A percentile compares a stretch with the other conserved stretches of the same genome.
These are phyloP conservation scores for Colletotrichum sansevieriae DNA, from an alignment of 2,329 filamentous ascomycete genomes.

Conservation along the genomic window DNA sequence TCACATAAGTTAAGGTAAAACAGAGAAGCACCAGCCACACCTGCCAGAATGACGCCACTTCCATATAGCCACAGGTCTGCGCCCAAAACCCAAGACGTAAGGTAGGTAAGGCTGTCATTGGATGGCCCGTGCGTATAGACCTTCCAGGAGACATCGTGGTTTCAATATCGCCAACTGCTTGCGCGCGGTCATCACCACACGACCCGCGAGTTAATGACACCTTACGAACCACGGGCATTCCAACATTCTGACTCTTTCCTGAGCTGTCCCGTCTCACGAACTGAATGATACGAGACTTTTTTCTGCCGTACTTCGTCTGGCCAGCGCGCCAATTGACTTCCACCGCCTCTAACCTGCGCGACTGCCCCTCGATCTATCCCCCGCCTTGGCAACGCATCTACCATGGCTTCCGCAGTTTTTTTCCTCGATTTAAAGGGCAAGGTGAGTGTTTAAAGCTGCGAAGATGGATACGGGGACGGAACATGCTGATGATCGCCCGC, in stretches of 20 bases:
- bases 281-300: slow-evolving; percentile 29
- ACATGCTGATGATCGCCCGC: slow-evolving; percentile 43
- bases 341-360: slow-evolving; percentile 42
- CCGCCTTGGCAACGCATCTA: slow-evolving; percentile 49
- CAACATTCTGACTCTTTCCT: slow-evolving; percentile 1
- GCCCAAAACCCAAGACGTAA: slow-evolving; percentile 6
- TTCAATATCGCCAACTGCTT: slow-evolving; percentile 39
- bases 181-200: slow-evolving; percentile 20
- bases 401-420: slow-evolving; percentile 97
- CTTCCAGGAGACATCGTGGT: slow-evolving; percentile 40
- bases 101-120: slow-evolving; percentile 25
- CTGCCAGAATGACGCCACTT: neutral
- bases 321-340: slow-evolving; percentile 47
- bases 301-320: slow-evolving; percentile 43
- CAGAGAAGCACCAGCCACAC: neutral
- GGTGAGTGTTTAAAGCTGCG: slow-evolving; percentile 61
- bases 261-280: slow-evolving; percentile 19
- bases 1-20: neutral
- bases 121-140: slow-evolving; percentile 35
- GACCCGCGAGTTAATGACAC: slow-evolving; percentile 31
- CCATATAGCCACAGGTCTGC: neutral
- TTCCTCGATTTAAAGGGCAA: slow-evolving; percentile 99
- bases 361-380: slow-evolving; percentile 44
- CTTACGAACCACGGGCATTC: slow-evolving; percentile 3
- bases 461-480: neutral